Base-by-base conservation (phyloP, 202 grass and related monocot species). In the Hordeum pubiflorum region DNA sequence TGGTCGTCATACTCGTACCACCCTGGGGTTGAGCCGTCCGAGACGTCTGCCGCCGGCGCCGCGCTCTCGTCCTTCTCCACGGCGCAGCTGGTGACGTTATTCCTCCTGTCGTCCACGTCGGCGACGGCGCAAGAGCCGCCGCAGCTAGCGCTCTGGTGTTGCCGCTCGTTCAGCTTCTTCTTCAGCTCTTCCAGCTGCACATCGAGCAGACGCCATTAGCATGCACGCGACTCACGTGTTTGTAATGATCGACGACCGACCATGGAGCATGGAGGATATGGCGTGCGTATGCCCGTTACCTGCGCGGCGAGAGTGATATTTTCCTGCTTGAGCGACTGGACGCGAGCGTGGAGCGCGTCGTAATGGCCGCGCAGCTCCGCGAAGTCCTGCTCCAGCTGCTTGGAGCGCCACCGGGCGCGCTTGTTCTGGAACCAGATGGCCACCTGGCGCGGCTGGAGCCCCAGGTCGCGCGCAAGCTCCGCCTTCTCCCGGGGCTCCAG, bases 391-490 rank as follows among this genome's bases (percentile, higher is more conserved):
- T 97, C 90, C 4, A 97, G 88, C 87, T 97, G 90, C 90, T 97
- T 97, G 9, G 93, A 91, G 14, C 89, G 85, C 93, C 93, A 93
- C 23, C 93, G 78, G 13, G 90, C 93, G 82, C 93, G 77, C 86
- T 97, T 97, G 86, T 97, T 97, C 90, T 97, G 90, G 64, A 97
- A 97, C 93, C 93, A 93, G 69, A 97, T 93, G 38, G 93, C 88
- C 46, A 97, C 90, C 86, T 97, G 93, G 8, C 93, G 83, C 3
- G 93, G 93, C 57, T 97, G 93, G 73, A 97, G 76, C 8, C 90
- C 93, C 6, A 97, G 87, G 17, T 93, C 84, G 26, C 69, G 80
- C 44, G 93, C 93, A 37, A 97, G 90, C 81, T 87, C 89, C 76
- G 74, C 77, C 84, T 89, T 93, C 86, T 97, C 86, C 80, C 70